Evolutionary conservation across 805 yeast species (phyloP).

Genomic region (Saccharomycopsis sp.): DNA sequence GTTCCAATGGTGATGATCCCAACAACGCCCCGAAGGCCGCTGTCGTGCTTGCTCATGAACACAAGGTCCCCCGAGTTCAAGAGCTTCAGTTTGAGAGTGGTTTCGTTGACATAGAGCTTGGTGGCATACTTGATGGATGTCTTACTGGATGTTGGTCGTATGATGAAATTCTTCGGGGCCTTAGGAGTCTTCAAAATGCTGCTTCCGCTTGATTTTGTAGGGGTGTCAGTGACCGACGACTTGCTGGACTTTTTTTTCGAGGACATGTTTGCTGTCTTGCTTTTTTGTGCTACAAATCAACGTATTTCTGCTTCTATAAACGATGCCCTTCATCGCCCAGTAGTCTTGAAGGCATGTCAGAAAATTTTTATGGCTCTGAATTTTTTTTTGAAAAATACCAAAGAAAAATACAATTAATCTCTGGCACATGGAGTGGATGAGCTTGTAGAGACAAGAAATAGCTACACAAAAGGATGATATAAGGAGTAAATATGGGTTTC

Average conservation of each 20-base stretch:
- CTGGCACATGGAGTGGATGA: neutral
- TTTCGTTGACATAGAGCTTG: slow-evolving; percentile 37
- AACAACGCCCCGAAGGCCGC: slow-evolving; percentile 34
- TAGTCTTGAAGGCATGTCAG: too few species aligned
- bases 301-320: too few species aligned
- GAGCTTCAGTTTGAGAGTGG: slow-evolving; percentile 42
- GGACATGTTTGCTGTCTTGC: neutral
- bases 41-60: slow-evolving; percentile 38
- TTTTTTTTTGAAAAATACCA: neutral
- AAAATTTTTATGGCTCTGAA: neutral
- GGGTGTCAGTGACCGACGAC: neutral
- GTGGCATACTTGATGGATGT: slow-evolving; percentile 27
- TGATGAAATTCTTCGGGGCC: slow-evolving; percentile 36
- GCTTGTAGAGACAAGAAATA: neutral
- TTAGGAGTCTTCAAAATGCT: slow-evolving; percentile 29
- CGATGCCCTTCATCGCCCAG: too few species aligned
- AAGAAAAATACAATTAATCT: neutral
- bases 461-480: too few species aligned
- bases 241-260: neutral
- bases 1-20: slow-evolving; percentile 35
- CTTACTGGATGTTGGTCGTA: slow-evolving; percentile 28
- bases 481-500: too few species aligned
- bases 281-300: too few species aligned
- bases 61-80: slow-evolving; percentile 41
- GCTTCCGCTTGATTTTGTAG: neutral